Base-by-base conservation (phyloP, 1,139 yeast species). In the Nadsonia commutata region DNA sequence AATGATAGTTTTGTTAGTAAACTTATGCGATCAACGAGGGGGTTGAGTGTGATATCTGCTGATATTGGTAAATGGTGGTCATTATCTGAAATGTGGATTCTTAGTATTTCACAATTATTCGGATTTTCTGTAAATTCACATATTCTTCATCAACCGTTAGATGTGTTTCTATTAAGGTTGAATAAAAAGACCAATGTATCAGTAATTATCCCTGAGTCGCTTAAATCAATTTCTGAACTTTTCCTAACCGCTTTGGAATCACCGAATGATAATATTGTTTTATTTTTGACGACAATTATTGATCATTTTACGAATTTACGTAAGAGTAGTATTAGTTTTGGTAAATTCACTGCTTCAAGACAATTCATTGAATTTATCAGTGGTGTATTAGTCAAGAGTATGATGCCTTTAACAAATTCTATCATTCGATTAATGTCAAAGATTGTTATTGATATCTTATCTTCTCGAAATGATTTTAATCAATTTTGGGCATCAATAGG, bases 1-100 rank as follows among this genome's bases (percentile, higher is more conserved):
- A 78, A 79, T 0, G 56, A 69, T 1, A 67, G 66, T 38, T 66
- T 70, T 1, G 71, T 71, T 41, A 66, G 62, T 31, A 59, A 68
- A 22, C 80, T 81, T 52, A 65, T 74, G 37, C 67, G 66, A 18
- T 67, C 64, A 18, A 48, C 51, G 18, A 72, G 74, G 44, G 90
- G 90, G 0, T 57, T 76, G 18, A 69, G 68, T 21, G 65, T 80
- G 2, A 53, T 81, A 23, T 66, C 76, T 0, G 70, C 63, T 45
- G 63, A 64, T 36, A 54, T 76, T 33, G 59, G 63, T 42, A 56
- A 60, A 40, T 67, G 72, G 68, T 74, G 80, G 76, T 50, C 56
- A 21, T 66, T 67, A 46, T 69, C 55, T 6, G 58, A 54, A 17
- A 42, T 64, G 5, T 55, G 59, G 58, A 45, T 46, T 5, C 44